A percentile compares a stretch with the other conserved stretches of the same genome.
phyloP scores from a whole-genome alignment of 2,329 filamentous ascomycete genomes.

The Ploettnerulaceae sp. region DNA sequence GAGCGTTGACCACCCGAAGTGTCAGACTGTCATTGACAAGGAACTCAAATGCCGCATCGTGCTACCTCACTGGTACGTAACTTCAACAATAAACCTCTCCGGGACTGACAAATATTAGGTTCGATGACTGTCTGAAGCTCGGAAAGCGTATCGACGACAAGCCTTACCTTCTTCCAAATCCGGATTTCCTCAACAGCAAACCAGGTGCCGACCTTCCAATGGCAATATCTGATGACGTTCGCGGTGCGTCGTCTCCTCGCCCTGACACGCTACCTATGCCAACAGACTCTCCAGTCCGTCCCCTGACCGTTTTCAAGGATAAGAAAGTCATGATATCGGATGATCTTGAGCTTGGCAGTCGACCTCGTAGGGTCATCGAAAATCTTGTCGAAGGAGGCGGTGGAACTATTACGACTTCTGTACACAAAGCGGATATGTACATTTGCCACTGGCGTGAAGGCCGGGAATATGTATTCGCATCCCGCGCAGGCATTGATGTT shows the following conservation, averaged over 20 bases:
- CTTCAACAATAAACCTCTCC: neutral
- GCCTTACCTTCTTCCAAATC: conserved; percentile 81
- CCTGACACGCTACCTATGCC: conserved; percentile 39
- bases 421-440: conserved; percentile 73
- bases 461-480: conserved; percentile 69
- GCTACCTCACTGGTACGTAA: conserved; percentile 76
- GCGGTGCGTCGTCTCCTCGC: conserved; percentile 58
- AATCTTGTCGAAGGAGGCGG: conserved; percentile 68
- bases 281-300: conserved; percentile 43
- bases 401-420: conserved; percentile 59
- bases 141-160: conserved; percentile 85
- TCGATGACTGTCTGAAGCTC: conserved; percentile 92
- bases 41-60: conserved; percentile 74
- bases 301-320: conserved; percentile 69
- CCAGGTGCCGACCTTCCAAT: conserved; percentile 53
- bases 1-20: conserved; percentile 68
- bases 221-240: conserved; percentile 54
- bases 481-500: conserved; percentile 73
- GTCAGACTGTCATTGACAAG: conserved; percentile 56
- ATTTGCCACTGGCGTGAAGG: conserved; percentile 86
- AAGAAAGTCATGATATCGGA: conserved; percentile 72
- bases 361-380: conserved; percentile 62
- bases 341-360: conserved; percentile 67
- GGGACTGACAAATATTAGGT: conserved; percentile 52
- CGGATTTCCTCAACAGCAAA: conserved; percentile 66